These are phyloP conservation scores for Epithemia pelagica DNA, from an alignment of 108 stramenopile species.

Conservation along the genomic window DNA sequence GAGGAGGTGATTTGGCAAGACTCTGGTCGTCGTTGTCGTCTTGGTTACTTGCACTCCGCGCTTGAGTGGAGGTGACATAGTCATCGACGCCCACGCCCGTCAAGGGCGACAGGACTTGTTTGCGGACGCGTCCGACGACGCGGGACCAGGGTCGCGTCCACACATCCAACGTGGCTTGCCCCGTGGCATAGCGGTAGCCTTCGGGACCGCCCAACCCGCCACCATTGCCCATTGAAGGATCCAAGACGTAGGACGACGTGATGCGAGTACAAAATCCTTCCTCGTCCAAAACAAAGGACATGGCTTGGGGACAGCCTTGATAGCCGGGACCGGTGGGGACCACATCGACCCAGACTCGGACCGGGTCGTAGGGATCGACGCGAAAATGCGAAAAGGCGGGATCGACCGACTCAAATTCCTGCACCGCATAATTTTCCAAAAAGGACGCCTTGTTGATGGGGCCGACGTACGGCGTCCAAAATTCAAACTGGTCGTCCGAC, in stretches of 20 bases:
- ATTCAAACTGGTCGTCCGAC: constrained; percentile 30
- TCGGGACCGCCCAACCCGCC: constrained; percentile 52
- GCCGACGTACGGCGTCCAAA: constrained; percentile 25
- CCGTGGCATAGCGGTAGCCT: constrained; percentile 51
- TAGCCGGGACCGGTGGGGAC: constrained; percentile 25
- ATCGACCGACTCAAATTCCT: constrained; percentile 33
- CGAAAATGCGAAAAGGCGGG: constrained; percentile 49
- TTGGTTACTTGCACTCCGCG: no score
- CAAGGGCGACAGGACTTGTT: constrained; percentile 27
- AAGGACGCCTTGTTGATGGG: constrained; percentile 33
- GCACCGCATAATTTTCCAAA: constrained; percentile 22
- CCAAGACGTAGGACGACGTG: constrained; percentile 45
- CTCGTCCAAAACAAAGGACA: constrained; percentile 58
- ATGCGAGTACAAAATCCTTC: constrained; percentile 58
- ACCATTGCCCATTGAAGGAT: constrained; percentile 50
- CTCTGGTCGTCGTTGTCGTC: no score
- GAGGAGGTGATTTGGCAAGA: no score
- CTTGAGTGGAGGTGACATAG: constrained; percentile 15
- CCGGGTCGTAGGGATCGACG: constrained; percentile 60
- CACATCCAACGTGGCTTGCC: constrained; percentile 17
- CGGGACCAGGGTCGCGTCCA: constrained; percentile 30
- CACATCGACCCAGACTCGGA: constrained; percentile 58
- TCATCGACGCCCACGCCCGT: constrained; percentile 35
- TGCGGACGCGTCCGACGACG: constrained; percentile 29
- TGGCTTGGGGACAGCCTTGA: constrained; percentile 42